Evolutionary conservation across 129 eudicot species (phyloP).

Genomic region (Chrysanthemum lavandulifolium): DNA sequence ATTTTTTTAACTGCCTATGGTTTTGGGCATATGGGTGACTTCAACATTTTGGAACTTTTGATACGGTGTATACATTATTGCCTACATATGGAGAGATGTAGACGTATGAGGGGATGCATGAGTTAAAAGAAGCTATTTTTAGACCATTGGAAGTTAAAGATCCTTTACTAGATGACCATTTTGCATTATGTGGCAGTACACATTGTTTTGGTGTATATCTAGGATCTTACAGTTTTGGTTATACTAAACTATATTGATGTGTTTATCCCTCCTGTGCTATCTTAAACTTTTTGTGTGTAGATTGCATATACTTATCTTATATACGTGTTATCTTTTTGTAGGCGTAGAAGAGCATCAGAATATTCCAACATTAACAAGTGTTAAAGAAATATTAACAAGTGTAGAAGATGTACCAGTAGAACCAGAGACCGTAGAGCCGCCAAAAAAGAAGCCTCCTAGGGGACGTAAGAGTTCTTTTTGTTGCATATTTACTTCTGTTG

Average conservation of each 20-base stretch:
- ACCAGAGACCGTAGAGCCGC: conserved; percentile 28
- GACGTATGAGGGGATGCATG: conserved; percentile 1
- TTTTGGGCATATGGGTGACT: background rate
- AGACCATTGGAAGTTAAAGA: conserved; percentile 10
- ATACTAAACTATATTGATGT: conserved; percentile 1
- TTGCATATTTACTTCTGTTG: conserved; percentile 10
- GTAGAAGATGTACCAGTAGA: conserved; percentile 32
- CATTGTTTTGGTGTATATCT: background rate
- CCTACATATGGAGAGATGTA: background rate
- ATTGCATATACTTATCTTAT: conserved; percentile 10
- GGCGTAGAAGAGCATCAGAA: conserved; percentile 42
- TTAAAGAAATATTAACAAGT: conserved; percentile 28
- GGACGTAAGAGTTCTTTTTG: conserved; percentile 54
- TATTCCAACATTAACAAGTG: conserved; percentile 20
- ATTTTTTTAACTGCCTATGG: background rate
- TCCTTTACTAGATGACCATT: background rate
- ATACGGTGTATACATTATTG: conserved; percentile 7
- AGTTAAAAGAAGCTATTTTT: conserved; percentile 3
- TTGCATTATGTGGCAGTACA: background rate
- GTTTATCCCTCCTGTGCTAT: conserved; percentile 13
- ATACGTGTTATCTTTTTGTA: conserved; percentile 20
- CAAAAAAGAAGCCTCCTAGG: conserved; percentile 49
- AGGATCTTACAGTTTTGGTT: conserved; percentile 11
- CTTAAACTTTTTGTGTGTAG: background rate
- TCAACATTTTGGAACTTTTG: conserved; percentile 10